Conservation (phyloP, 1,284 basidiomycete genomes). For the Marasmius tenuissimus region DNA sequence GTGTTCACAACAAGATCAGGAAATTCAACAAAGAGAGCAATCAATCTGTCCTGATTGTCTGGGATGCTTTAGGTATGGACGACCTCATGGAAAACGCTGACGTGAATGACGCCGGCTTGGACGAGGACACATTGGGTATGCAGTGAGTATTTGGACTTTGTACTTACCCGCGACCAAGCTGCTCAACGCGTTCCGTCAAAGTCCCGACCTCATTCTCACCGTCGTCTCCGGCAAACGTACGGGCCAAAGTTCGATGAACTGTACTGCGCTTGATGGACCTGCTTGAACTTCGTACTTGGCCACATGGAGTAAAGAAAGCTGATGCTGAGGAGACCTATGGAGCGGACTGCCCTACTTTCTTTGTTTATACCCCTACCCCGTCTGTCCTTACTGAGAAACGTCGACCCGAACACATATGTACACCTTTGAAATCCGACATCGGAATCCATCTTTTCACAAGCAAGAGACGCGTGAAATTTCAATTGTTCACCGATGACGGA, state of each 20-base stretch:
- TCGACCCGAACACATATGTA: too few species aligned
- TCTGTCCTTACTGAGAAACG: too few species aligned
- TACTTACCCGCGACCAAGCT: background rate
- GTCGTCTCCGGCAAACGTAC: constrained; percentile 1
- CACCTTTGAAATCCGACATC: background rate
- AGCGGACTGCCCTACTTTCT: too few species aligned
- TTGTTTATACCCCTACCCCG: background rate
- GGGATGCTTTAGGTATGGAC: background rate
- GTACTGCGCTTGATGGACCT: constrained; percentile 11
- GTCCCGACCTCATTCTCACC: constrained; percentile 10
- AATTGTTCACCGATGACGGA: too few species aligned
- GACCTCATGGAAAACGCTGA: background rate
- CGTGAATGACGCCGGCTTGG: background rate
- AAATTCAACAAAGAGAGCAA: constrained; percentile 8
- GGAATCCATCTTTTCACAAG: background rate
- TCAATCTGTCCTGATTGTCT: constrained; percentile 6
- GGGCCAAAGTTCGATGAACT: constrained; percentile 11
- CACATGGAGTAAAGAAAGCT: background rate
- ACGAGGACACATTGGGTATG: constrained; percentile 5
- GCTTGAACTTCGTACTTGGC: background rate
- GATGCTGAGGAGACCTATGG: background rate
- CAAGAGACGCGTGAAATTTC: too few species aligned
- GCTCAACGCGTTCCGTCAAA: background rate
- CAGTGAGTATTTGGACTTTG: background rate
- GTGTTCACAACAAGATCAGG: constrained; percentile 3